Percentiles rank a stretch among this genome's conserved stretches.
Conservation (phyloP, 2,329 filamentous ascomycete genomes). For the Xylaria sp. region DNA sequence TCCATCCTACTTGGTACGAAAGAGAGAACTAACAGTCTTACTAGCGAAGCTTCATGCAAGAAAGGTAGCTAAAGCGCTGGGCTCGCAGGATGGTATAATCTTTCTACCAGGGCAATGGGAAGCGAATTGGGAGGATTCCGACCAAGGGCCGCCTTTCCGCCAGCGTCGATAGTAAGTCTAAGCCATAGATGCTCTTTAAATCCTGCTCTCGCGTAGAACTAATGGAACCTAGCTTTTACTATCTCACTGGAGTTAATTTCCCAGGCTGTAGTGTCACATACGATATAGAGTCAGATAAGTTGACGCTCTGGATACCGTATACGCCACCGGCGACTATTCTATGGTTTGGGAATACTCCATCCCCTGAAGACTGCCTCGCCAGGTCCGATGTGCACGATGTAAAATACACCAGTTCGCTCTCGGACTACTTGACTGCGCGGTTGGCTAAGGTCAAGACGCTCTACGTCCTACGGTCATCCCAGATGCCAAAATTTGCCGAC, state of each 20-base stretch:
- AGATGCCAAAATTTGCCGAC: conserved; percentile 53
- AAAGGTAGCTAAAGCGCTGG: conserved; percentile 65
- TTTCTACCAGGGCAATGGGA: conserved; percentile 66
- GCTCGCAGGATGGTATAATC: conserved; percentile 62
- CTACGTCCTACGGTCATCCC: conserved; percentile 59
- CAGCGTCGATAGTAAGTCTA: conserved; percentile 67
- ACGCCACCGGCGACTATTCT: conserved; percentile 71
- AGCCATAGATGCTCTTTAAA: background rate
- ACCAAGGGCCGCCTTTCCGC: conserved; percentile 66
- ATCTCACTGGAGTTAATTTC: conserved; percentile 66
- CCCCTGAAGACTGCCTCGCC: conserved; percentile 68
- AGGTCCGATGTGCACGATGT: conserved; percentile 78
- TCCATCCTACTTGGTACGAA: background rate
- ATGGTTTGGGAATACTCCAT: conserved; percentile 72
- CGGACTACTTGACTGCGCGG: conserved; percentile 61
- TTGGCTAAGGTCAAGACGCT: conserved; percentile 57
- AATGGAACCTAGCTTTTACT: conserved; percentile 64
- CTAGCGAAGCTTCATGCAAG: conserved; percentile 67
- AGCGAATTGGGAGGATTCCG: conserved; percentile 67
- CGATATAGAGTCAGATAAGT: conserved; percentile 67
- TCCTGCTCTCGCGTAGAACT: background rate
- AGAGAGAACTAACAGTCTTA: conserved; percentile 21
- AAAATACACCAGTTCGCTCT: conserved; percentile 63
- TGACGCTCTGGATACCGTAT: conserved; percentile 79
- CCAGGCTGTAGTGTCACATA: conserved; percentile 67